Base-by-base conservation (phyloP, 306 rosid species). In the Rosa multiflora region DNA sequence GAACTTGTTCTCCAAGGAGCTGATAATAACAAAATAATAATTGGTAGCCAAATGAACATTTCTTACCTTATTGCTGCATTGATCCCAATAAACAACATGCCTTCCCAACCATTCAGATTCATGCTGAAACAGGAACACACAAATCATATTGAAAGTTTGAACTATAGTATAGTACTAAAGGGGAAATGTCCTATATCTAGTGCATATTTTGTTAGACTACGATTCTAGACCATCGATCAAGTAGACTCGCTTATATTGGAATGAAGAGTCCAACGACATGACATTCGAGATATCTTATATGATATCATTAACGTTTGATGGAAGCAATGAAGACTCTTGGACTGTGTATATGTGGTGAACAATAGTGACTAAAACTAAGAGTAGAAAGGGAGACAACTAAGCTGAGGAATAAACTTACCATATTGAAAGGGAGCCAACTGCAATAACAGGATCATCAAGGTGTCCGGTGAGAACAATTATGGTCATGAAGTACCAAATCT, bases 81-180 rank as follows among this genome's bases (percentile, higher is more conserved):
- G 81, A 95, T 82, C 80, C 99, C 99, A 81, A 95, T 93, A 67
- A 93, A 95, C 84, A 95, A 56, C 95, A 95, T 95, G 77, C 99
- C 97, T 88, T 93, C 99, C 97, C 98, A 93, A 21, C 99, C 99
- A 78, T 95, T 91, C 46, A 95, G 44, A 74, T 93, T 95, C 99
- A 95, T 93, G 89, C 99, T 95, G 92, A 76, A 83, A 82, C 35
- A 72, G 26, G 32, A 74, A 59, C 52, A 75, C 42, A 67, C 26
- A 79, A 11, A 68, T 68, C 20, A 51, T 39, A 37, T 35, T 51
- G 8, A 40, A 46, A 42, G 39, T 76, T 29, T 55, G 44, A 17
- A 44, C 5, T 68, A 8, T n/a, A 1, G 10, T 12, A 3, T 70
- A 2, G 13, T 39, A 35, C 43, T 67, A 11, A 66, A 21, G 4